phyloP scores from a whole-genome alignment of 2,329 filamentous ascomycete genomes.

The Paecilomyces niveus region DNA sequence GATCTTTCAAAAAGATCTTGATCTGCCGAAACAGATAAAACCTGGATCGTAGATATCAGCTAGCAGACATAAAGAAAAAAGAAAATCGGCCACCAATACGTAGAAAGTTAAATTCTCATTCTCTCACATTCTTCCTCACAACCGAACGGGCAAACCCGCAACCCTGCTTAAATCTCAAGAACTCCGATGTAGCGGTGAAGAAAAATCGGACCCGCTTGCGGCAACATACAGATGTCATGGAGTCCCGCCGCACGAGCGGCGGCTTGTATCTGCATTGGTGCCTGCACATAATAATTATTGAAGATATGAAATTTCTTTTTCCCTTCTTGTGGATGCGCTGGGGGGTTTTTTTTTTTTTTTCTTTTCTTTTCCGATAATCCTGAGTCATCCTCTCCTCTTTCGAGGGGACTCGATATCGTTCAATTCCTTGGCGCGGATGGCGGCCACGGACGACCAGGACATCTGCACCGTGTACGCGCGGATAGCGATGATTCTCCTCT shows the following conservation, averaged over 20 bases:
- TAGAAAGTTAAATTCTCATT: background rate
- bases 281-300: background rate
- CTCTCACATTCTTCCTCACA: background rate
- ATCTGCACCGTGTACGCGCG: background rate
- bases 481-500: background rate
- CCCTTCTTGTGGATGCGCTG: background rate
- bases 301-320: background rate
- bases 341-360: no score
- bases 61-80: background rate
- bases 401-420: background rate
- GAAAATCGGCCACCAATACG: background rate
- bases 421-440: background rate
- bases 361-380: background rate
- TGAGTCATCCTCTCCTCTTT: background rate
- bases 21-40: background rate
- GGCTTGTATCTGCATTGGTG: background rate
- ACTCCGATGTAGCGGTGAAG: conserved; percentile 1
- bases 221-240: background rate
- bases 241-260: background rate
- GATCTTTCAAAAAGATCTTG: background rate
- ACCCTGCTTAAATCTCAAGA: background rate
- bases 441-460: background rate
- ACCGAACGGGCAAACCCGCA: background rate
- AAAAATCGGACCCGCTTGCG: background rate
- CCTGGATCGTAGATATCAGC: background rate